Evolutionary conservation across 2,329 filamentous ascomycete species (phyloP).

Genomic region (Diaporthe helianthi): DNA sequence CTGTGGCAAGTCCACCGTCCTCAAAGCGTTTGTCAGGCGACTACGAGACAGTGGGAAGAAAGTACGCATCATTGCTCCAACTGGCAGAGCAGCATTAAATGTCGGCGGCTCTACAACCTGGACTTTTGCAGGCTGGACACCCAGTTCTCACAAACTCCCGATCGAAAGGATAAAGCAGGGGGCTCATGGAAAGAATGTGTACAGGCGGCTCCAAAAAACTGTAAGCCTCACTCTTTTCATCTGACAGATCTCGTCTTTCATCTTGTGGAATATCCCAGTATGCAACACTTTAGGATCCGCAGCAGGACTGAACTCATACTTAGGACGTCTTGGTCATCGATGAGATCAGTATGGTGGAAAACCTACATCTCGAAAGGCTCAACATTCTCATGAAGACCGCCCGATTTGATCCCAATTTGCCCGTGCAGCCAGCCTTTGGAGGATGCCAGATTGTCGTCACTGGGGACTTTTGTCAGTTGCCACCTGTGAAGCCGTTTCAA

Average conservation of each 20-base stretch:
- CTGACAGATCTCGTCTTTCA: too few relatives aligned
- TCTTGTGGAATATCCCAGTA: too few relatives aligned
- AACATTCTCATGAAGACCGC: constrained; percentile 54
- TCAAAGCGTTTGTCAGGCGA: constrained; percentile 54
- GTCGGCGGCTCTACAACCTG: constrained; percentile 64
- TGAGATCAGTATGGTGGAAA: constrained; percentile 72
- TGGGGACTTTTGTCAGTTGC: constrained; percentile 67
- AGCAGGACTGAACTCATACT: too few relatives aligned
- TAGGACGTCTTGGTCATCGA: constrained; percentile 68
- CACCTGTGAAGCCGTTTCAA: constrained; percentile 64
- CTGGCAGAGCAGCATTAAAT: constrained; percentile 64
- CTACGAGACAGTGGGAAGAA: constrained; percentile 44
- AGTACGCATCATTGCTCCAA: constrained; percentile 64
- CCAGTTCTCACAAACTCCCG: constrained; percentile 51
- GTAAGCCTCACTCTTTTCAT: too few relatives aligned
- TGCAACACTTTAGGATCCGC: too few relatives aligned
- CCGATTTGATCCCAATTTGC: constrained; percentile 31
- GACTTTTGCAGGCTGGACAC: constrained; percentile 64
- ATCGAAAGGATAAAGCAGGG: constrained; percentile 44
- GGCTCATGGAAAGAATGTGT: constrained; percentile 45
- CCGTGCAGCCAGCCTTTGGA: constrained; percentile 43
- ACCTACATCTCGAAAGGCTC: constrained; percentile 58
- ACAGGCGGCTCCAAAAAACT: constrained; percentile 48
- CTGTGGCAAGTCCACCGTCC: constrained; percentile 63
- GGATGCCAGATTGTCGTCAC: constrained; percentile 63